Evolutionary conservation across 495 filamentous ascomycete species (phyloP), one percentile per base, ranked within the genome.

Genomic region (Poronia punctata): DNA sequence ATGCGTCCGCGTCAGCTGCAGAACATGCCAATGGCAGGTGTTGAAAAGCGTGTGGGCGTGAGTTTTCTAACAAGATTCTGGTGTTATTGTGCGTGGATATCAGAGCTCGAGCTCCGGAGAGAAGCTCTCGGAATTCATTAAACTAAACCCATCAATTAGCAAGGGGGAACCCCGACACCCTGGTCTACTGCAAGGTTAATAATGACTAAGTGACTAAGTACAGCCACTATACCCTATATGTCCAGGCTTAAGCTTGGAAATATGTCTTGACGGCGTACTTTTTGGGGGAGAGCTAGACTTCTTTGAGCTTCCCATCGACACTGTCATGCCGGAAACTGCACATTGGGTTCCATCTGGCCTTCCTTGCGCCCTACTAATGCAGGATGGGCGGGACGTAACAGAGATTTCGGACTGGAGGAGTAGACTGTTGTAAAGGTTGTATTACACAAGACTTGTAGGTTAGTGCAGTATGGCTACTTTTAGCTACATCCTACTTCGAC

Each of bases 131-230:
- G 38, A n/a, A 34, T 41, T 33, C 28, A 30, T 10, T 8, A 2
- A 12, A 14, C 12, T 10, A 16, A 2, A 14, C 18, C 20, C 27
- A 16, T 33, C 14, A n/a, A n/a, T 14, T 10, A 16, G 14, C 38
- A 41, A 23, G 38, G 38, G 21, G n/a, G n/a, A n/a, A n/a, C n/a
- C n/a, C n/a, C n/a, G n/a, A n/a, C 14, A 20, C 38, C 35, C 38
- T 12, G 27, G 11, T 21, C 15, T 15, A 6, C 23, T 32, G 28
- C 8, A 15, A 12, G 29, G n/a, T n/a, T 25, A 24, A 20, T 14
- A n/a, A 16, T 38, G 35, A 30, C 14, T 20, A 5, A 22, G 21
- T n/a, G n/a, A n/a, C n/a, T n/a, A n/a, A n/a, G n/a, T n/a, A n/a
- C n/a, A n/a, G n/a, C n/a, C n/a, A n/a, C 38, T 18, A 41, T 26